Evolutionary conservation across 805 yeast species (phyloP).

Genomic region (Cyberlindnera lachancei): DNA sequence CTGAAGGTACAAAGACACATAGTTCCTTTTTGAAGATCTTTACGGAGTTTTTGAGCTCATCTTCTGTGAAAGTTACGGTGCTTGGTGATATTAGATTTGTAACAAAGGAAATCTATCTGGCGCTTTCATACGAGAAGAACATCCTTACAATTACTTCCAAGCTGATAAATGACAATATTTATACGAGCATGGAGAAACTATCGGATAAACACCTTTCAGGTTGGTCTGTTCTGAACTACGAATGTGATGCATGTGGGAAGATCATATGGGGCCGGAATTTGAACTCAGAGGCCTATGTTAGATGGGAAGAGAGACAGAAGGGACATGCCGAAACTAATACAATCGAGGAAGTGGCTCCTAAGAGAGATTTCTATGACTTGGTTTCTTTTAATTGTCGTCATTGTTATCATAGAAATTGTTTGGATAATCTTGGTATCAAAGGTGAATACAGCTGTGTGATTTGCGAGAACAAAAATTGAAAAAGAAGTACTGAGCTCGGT

Average conservation of each 20-base stretch:
- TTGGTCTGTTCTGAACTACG: constrained; percentile 48
- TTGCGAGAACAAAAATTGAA: constrained; percentile 23
- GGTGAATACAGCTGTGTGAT: constrained; percentile 30
- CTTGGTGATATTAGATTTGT: constrained; percentile 53
- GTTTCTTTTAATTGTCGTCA: constrained; percentile 60
- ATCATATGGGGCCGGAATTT: constrained; percentile 63
- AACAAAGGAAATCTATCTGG: constrained; percentile 53
- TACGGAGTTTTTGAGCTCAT: constrained; percentile 43
- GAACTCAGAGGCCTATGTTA: constrained; percentile 37
- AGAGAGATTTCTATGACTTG: constrained; percentile 23
- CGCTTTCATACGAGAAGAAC: constrained; percentile 57
- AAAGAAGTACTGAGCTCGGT: neutral
- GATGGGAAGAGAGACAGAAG: constrained; percentile 46
- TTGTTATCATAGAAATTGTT: constrained; percentile 54
- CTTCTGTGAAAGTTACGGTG: constrained; percentile 40
- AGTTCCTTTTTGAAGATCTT: constrained; percentile 48
- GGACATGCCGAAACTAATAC: constrained; percentile 22
- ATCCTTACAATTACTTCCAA: constrained; percentile 43
- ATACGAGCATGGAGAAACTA: constrained; percentile 36
- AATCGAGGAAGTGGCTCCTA: constrained; percentile 1
- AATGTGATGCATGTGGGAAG: constrained; percentile 75
- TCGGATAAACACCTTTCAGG: constrained; percentile 44
- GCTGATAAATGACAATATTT: constrained; percentile 51
- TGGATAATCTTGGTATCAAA: constrained; percentile 37
- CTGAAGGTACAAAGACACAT: constrained; percentile 13